phyloP scores from a whole-genome alignment of 2,329 filamentous ascomycete genomes.

The Penicillium sp. region DNA sequence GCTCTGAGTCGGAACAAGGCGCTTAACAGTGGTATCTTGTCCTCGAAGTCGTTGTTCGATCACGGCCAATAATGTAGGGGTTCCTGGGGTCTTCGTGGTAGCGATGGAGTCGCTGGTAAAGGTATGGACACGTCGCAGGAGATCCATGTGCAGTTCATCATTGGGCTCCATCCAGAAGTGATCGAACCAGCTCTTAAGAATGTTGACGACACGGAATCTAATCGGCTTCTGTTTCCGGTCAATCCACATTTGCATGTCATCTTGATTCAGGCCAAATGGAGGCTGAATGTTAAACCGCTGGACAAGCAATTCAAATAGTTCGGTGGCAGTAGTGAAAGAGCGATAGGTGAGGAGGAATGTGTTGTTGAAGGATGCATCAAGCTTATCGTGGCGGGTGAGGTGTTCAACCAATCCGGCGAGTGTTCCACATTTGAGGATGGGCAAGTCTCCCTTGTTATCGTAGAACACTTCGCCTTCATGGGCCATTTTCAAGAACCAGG shows the following conservation, averaged over 20 bases:
- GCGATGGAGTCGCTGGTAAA: conserved; percentile 90
- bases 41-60: conserved; percentile 82
- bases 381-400: conserved; percentile 86
- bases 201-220: conserved; percentile 91
- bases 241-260: conserved; percentile 78
- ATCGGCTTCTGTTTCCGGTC: conserved; percentile 94
- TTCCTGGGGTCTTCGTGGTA: conserved; percentile 84
- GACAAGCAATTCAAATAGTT: conserved; percentile 86
- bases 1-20: conserved; percentile 76
- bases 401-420: conserved; percentile 85
- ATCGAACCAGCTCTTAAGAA: conserved; percentile 96
- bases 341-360: conserved; percentile 95
- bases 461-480: conserved; percentile 83
- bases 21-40: conserved; percentile 69
- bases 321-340: conserved; percentile 82
- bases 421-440: conserved; percentile 78
- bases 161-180: conserved; percentile 97
- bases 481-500: conserved; percentile 76
- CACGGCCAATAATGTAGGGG: conserved; percentile 70
- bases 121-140: conserved; percentile 78
- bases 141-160: conserved; percentile 71
- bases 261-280: conserved; percentile 64
- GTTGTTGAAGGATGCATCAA: conserved; percentile 92
- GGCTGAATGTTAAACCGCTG: conserved; percentile 88
- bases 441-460: conserved; percentile 68